A percentile compares a stretch with the other conserved stretches of the same genome.
phyloP scores from a whole-genome alignment of 2,329 filamentous ascomycete genomes.

The Exophiala phaeomuriformis region DNA sequence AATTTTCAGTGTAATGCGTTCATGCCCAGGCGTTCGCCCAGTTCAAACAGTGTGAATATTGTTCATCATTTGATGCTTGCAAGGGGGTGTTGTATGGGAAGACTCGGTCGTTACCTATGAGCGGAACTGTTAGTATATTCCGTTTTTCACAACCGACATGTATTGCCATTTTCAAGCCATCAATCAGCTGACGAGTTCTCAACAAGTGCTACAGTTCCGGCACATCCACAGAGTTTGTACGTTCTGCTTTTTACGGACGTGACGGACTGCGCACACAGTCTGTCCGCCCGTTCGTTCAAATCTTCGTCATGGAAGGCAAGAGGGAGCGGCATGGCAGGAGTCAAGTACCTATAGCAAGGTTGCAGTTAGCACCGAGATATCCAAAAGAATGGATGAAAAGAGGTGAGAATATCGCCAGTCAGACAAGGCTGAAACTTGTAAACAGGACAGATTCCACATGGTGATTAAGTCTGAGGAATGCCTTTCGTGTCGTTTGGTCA shows the following conservation, averaged over 20 bases:
- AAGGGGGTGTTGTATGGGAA: constrained; percentile 29
- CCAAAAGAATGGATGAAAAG: not conserved
- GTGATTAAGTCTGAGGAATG: constrained; percentile 61
- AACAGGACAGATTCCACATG: constrained; percentile 55
- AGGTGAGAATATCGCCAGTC: constrained; percentile 33
- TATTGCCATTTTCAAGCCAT: constrained; percentile 10
- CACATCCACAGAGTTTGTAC: constrained; percentile 59
- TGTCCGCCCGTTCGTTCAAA: constrained; percentile 65
- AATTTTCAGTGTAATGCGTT: constrained; percentile 58
- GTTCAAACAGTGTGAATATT: constrained; percentile 67
- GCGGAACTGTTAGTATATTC: constrained; percentile 20
- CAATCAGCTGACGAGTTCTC: constrained; percentile 61
- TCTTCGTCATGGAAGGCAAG: constrained; percentile 48
- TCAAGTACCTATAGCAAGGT: constrained; percentile 21
- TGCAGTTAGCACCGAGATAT: constrained; percentile 10
- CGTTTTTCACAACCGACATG: constrained; percentile 19
- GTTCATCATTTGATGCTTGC: constrained; percentile 54
- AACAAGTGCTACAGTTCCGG: constrained; percentile 53
- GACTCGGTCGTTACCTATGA: constrained; percentile 31
- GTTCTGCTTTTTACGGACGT: constrained; percentile 49
- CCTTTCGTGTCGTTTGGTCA: constrained; percentile 59
- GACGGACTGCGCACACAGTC: constrained; percentile 47
- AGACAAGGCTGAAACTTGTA: constrained; percentile 66
- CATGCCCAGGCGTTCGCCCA: constrained; percentile 46
- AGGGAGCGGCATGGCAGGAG: constrained; percentile 12